A percentile compares a stretch with the other conserved stretches of the same genome.
Evolutionary conservation across 257 asterid species (phyloP).

Genomic region (Nicotiana paniculata): DNA sequence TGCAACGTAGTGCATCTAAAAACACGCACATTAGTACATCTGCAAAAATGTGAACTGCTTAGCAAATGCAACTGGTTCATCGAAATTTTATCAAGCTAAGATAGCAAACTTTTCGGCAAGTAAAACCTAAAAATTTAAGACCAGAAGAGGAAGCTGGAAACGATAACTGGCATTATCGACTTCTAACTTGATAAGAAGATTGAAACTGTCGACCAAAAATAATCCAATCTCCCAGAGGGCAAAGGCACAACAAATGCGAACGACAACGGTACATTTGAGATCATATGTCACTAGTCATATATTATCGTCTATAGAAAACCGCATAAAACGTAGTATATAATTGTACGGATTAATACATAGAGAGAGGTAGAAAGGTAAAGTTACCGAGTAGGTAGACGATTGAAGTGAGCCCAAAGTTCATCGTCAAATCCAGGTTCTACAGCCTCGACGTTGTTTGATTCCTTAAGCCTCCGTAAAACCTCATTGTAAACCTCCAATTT

Average conservation of each 20-base stretch:
- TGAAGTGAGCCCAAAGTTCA: conserved; percentile 88
- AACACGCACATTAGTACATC: neutral
- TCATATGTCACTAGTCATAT: neutral
- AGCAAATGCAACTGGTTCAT: neutral
- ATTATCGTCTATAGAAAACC: neutral
- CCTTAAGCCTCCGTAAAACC: conserved; percentile 85
- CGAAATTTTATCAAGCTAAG: neutral
- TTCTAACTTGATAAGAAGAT: conserved; percentile 14
- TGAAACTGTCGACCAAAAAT: neutral
- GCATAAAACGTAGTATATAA: neutral
- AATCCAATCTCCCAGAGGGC: neutral
- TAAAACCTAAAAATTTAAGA: too few relatives aligned
- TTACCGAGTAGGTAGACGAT: conserved; percentile 86
- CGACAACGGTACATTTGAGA: neutral
- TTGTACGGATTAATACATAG: neutral
- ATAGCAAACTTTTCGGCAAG: neutral
- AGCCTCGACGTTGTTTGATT: conserved; percentile 54
- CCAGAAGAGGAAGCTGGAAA: neutral
- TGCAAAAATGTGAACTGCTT: neutral
- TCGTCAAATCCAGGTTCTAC: conserved; percentile 66
- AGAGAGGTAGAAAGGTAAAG: neutral
- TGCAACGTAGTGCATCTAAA: neutral
- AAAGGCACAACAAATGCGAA: neutral
- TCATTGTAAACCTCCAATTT: conserved; percentile 81
- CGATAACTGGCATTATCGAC: conserved; percentile 10